Conservation (phyloP, 176 grass and related monocot species). For the Guadua angustifolia region DNA sequence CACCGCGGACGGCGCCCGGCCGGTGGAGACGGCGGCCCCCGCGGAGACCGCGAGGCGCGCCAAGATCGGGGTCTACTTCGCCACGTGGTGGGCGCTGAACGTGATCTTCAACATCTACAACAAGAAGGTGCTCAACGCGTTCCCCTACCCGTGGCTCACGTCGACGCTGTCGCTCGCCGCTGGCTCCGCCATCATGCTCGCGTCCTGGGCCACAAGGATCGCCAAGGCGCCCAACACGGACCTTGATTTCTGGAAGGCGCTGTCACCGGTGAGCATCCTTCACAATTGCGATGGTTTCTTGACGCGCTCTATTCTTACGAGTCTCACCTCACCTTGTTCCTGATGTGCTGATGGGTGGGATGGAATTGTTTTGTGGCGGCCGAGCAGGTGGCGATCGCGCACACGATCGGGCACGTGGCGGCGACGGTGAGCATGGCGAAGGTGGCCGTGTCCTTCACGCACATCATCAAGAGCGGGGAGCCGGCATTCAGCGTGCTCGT, state of each 20-base stretch:
- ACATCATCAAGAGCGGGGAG: slow-evolving; percentile 98
- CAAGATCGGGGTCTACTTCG: slow-evolving; percentile 91
- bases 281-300: neutral
- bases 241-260: slow-evolving; percentile 85
- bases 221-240: slow-evolving; percentile 71
- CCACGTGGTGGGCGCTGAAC: slow-evolving; percentile 94
- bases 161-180: slow-evolving; percentile 88
- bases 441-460: slow-evolving; percentile 95
- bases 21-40: slow-evolving; percentile 22
- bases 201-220: slow-evolving; percentile 73
- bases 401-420: slow-evolving; percentile 95
- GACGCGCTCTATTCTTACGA: neutral
- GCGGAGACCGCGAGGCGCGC: slow-evolving; percentile 39
- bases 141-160: slow-evolving; percentile 91
- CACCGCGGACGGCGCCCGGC: slow-evolving; percentile 49
- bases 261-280: slow-evolving; percentile 64
- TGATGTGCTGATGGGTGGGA: slow-evolving; percentile 28
- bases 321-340: neutral
- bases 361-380: neutral
- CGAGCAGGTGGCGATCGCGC: slow-evolving; percentile 84
- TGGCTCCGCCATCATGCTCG: slow-evolving; percentile 93
- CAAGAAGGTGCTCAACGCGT: slow-evolving; percentile 95
- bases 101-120: slow-evolving; percentile 99
- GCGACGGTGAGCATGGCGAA: slow-evolving; percentile 98
- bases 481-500: slow-evolving; percentile 93